Percentiles rank a stretch among this genome's conserved stretches.
phyloP scores from a whole-genome alignment of 441 rosid genomes.

The Theobroma grandiflorum region DNA sequence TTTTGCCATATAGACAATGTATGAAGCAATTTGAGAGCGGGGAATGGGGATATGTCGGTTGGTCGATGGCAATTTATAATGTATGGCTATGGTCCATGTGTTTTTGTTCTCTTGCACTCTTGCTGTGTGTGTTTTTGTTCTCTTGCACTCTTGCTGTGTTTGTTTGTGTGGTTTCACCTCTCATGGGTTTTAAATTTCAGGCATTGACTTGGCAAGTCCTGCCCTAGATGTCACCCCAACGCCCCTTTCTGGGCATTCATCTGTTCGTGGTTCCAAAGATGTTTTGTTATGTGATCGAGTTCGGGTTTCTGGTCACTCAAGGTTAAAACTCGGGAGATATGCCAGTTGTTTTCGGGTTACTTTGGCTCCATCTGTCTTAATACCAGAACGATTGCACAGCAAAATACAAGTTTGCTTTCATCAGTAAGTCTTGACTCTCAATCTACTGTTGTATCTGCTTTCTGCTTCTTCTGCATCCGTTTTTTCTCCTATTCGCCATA shows the following conservation, averaged over 20 bases:
- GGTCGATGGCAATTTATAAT: background rate
- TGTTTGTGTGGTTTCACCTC: background rate
- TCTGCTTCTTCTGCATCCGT: background rate
- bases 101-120: background rate
- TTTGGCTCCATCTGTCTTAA: conserved; percentile 55
- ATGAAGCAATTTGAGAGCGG: background rate
- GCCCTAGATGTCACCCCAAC: conserved; percentile 53
- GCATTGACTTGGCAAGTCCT: conserved; percentile 60
- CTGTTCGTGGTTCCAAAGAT: conserved; percentile 41
- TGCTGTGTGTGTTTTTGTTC: background rate
- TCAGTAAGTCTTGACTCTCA: conserved; percentile 51
- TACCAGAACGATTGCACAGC: conserved; percentile 63
- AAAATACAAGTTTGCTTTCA: conserved; percentile 83
- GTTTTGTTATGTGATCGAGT: conserved; percentile 73
- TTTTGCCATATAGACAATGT: background rate
- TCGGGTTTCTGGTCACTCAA: conserved; percentile 71
- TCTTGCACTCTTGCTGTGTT: background rate
- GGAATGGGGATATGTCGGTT: background rate
- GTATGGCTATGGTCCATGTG: background rate
- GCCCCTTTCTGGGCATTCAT: conserved; percentile 29
- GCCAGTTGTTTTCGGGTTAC: conserved; percentile 62
- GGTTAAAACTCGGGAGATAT: conserved; percentile 67
- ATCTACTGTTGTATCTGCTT: background rate
- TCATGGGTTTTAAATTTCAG: conserved; percentile 41
- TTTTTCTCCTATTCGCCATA: background rate